Evolutionary conservation across 139 green algal species (phyloP).

Genomic region (Micromonas commoda): DNA sequence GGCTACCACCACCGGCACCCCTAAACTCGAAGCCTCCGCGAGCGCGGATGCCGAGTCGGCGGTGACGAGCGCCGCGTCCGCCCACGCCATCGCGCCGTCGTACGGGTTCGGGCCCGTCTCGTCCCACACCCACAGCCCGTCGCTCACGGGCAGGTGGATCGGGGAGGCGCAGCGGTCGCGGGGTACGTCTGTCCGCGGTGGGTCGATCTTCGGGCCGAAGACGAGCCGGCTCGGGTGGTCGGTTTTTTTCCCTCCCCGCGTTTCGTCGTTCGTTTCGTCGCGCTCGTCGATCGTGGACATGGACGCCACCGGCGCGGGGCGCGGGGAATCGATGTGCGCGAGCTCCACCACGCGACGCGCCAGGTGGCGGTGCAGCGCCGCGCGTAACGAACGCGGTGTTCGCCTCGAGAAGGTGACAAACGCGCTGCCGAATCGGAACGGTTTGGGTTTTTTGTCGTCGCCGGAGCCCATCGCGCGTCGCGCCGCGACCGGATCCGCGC

Average conservation of each 20-base stretch:
- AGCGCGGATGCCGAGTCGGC: not conserved
- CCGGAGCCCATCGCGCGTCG: not conserved
- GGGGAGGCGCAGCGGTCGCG: too few species aligned
- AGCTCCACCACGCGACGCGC: not conserved
- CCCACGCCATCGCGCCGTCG: not conserved
- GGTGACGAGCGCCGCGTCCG: not conserved
- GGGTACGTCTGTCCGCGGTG: too few species aligned
- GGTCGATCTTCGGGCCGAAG: too few species aligned
- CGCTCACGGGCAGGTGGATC: too few species aligned
- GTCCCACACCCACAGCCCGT: not conserved
- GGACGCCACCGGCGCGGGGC: too few species aligned
- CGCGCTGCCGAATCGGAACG: not conserved
- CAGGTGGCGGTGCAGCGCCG: not conserved
- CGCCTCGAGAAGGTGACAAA: not conserved
- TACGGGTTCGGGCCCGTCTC: not conserved
- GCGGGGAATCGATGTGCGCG: too few species aligned
- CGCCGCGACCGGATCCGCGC: too few species aligned
- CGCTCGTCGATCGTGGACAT: too few species aligned
- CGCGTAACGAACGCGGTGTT: not conserved
- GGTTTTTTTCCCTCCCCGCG: too few species aligned
- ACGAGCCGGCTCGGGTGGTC: too few species aligned
- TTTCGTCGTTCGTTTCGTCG: too few species aligned
- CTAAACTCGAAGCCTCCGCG: not conserved
- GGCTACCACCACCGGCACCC: not conserved
- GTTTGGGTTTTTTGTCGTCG: too few species aligned